Percentiles rank a stretch among this genome's conserved stretches.
Conservation (phyloP, 1,284 basidiomycete species). For the Malassezia nana region DNA sequence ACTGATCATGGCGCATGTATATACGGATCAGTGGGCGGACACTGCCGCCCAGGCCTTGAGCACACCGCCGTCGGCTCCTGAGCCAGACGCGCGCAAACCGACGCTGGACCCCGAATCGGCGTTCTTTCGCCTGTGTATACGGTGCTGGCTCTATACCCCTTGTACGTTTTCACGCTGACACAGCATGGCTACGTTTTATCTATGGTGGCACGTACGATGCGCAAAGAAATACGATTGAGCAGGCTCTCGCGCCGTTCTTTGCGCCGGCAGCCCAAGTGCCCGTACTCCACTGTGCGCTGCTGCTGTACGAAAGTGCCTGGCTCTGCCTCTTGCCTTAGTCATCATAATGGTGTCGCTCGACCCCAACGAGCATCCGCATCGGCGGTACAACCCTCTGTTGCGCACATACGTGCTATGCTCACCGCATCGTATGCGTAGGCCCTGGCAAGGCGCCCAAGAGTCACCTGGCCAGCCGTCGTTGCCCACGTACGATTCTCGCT, state of each 20-base stretch:
- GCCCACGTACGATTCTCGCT: slow-evolving; percentile 65
- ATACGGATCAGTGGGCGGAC: background rate
- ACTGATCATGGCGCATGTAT: background rate
- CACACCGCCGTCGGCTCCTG: background rate
- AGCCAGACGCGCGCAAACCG: background rate
- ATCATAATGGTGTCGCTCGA: slow-evolving; percentile 24
- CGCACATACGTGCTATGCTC: slow-evolving; percentile 44
- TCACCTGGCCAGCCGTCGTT: slow-evolving; percentile 20
- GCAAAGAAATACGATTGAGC: background rate
- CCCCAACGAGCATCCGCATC: slow-evolving; percentile 38
- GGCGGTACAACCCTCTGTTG: slow-evolving; percentile 42
- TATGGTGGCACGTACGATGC: background rate
- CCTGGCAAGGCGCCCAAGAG: slow-evolving; percentile 47
- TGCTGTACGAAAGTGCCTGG: background rate
- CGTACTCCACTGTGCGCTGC: background rate
- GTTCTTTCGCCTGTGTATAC: background rate
- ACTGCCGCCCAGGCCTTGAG: background rate
- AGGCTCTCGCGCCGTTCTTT: background rate
- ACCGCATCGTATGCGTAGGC: slow-evolving; percentile 43
- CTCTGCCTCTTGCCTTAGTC: background rate
- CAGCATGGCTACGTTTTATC: background rate
- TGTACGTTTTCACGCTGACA: background rate
- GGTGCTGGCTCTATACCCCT: background rate
- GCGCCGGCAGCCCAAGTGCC: background rate
- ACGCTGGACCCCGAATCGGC: background rate